Evolutionary conservation across 352 stramenopile species (phyloP).

Genomic region (Globisporangium echinulatum): DNA sequence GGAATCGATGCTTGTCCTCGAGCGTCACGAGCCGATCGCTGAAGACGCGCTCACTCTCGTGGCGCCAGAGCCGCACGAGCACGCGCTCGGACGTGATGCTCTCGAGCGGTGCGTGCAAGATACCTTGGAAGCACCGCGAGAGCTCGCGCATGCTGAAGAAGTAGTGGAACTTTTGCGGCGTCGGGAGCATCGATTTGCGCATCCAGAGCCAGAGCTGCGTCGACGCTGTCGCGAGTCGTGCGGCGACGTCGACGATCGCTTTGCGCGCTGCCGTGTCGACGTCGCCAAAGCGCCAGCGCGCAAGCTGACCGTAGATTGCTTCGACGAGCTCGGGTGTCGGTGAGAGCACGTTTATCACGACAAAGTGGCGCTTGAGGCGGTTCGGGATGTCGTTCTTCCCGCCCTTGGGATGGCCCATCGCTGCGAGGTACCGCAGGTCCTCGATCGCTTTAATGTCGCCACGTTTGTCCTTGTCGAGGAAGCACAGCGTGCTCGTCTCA

Average conservation of each 20-base stretch:
- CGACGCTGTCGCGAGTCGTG: conserved; percentile 35
- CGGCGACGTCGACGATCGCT: conserved; percentile 34
- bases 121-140: conserved; percentile 70
- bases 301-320: conserved; percentile 84
- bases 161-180: conserved; percentile 79
- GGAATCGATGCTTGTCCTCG: conserved; percentile 69
- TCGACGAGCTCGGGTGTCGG: conserved; percentile 74
- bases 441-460: conserved; percentile 76
- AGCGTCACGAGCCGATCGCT: conserved; percentile 61
- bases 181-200: conserved; percentile 59
- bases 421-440: conserved; percentile 55
- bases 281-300: conserved; percentile 41
- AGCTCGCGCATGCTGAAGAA: conserved; percentile 77
- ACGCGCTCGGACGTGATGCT: conserved; percentile 37
- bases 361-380: conserved; percentile 88
- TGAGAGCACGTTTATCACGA: conserved; percentile 79
- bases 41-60: conserved; percentile 83
- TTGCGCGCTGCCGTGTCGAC: conserved; percentile 24
- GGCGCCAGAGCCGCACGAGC: conserved; percentile 71
- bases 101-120: conserved; percentile 55
- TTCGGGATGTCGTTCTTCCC: conserved; percentile 86
- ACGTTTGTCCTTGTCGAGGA: conserved; percentile 81
- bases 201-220: conserved; percentile 71
- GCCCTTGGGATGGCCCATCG: conserved; percentile 49
- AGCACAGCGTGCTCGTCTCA: conserved; percentile 60